These are phyloP conservation scores for Saturnispora gosingensis DNA, from an alignment of 805 yeast species.

Conservation along the genomic window DNA sequence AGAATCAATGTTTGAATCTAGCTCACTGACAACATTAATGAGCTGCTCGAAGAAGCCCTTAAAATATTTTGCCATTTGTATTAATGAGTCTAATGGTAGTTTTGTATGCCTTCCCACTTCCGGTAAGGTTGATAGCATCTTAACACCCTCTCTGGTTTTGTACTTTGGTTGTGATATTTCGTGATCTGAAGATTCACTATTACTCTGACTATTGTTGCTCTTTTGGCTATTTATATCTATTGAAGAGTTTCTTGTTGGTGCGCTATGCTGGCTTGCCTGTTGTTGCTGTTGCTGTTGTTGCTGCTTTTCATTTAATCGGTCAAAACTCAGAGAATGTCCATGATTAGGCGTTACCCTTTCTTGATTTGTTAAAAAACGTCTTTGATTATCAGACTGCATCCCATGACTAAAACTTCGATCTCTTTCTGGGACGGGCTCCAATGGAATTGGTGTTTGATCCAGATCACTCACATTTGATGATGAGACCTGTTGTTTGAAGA, in stretches of 20 bases:
- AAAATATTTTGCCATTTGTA: constrained; percentile 18
- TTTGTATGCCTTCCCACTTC: neutral
- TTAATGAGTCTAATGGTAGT: constrained; percentile 11
- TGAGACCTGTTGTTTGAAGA: constrained; percentile 21
- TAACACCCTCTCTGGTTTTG: constrained; percentile 5
- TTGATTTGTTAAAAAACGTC: neutral
- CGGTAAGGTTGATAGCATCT: constrained; percentile 9
- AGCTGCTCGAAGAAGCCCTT: constrained; percentile 18
- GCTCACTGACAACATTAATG: constrained; percentile 8
- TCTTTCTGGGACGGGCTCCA: neutral
- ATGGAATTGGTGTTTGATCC: constrained; percentile 3
- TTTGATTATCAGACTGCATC: neutral
- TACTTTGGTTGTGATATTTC: constrained; percentile 4
- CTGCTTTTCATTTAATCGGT: constrained; percentile 1
- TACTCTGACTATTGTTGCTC: constrained; percentile 18
- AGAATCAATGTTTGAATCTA: constrained; percentile 13
- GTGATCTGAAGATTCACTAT: constrained; percentile 12
- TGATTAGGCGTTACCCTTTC: constrained; percentile 1
- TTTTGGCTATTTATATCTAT: constrained; percentile 13
- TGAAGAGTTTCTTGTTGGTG: constrained; percentile 2
- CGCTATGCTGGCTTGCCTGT: neutral
- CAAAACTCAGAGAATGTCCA: constrained; percentile 2
- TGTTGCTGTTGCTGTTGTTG: constrained; percentile 1
- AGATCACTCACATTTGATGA: constrained; percentile 1
- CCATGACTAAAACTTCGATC: constrained; percentile 2